phyloP scores from a whole-genome alignment of 441 rosid species.

The Arabidopsis hybrid region DNA sequence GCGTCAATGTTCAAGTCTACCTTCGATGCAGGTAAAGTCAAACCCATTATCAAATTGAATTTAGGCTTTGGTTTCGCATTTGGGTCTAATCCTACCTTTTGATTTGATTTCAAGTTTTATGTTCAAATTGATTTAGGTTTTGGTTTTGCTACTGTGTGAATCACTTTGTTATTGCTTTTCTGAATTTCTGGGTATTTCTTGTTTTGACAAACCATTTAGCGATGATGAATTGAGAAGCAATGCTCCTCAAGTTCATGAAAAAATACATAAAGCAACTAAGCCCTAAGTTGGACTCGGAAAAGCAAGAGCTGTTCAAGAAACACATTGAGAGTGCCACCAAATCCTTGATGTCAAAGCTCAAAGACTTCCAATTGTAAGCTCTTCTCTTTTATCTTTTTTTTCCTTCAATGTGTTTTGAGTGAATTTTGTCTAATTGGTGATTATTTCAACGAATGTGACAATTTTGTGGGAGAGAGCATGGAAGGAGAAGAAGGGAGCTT shows the following conservation, averaged over 20 bases:
- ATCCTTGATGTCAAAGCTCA: constrained; percentile 71
- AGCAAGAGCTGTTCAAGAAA: constrained; percentile 71
- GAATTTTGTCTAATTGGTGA: not conserved
- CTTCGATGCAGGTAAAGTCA: constrained; percentile 89
- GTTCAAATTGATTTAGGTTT: constrained; percentile 16
- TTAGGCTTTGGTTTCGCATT: constrained; percentile 13
- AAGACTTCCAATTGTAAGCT: constrained; percentile 82
- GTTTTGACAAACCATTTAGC: constrained; percentile 77
- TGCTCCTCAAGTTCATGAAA: constrained; percentile 83
- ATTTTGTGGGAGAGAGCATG: constrained; percentile 81
- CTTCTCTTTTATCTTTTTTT: not conserved
- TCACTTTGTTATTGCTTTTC: too few relatives aligned
- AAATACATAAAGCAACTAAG: constrained; percentile 73
- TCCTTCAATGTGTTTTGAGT: not conserved
- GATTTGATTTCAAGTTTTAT: not conserved
- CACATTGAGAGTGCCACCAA: constrained; percentile 82
- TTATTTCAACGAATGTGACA: constrained; percentile 27
- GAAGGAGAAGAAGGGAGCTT: constrained; percentile 51
- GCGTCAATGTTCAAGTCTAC: constrained; percentile 98
- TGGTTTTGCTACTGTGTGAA: constrained; percentile 28
- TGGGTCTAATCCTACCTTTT: not conserved
- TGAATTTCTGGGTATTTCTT: not conserved
- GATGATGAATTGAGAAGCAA: constrained; percentile 86
- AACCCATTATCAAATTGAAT: not conserved
- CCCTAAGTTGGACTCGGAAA: constrained; percentile 64